Conservation (phyloP, 2,329 filamentous ascomycete species). For the Cytospora mali region DNA sequence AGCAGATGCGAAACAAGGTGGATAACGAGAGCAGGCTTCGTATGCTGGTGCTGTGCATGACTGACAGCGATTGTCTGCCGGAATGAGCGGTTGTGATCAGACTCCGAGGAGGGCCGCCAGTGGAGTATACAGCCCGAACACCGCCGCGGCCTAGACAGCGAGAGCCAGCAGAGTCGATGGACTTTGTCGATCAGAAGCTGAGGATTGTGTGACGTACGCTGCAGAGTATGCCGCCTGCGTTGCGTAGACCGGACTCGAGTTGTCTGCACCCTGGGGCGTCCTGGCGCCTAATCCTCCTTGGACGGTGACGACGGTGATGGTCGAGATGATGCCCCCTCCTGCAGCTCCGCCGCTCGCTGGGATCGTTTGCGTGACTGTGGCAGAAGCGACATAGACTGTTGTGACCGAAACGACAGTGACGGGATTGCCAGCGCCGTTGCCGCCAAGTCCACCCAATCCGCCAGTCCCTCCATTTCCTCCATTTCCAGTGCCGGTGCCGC, state of each 20-base stretch:
- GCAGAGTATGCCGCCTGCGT: conserved; percentile 20
- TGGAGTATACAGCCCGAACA: conserved; percentile 26
- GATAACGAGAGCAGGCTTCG: conserved; percentile 1
- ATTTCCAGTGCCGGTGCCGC: conserved; percentile 18
- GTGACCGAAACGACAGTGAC: conserved; percentile 12
- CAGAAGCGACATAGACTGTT: conserved; percentile 10
- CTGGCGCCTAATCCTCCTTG: conserved; percentile 26
- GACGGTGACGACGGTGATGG: conserved; percentile 25
- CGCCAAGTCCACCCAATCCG: conserved; percentile 10
- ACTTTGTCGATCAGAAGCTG: conserved; percentile 20
- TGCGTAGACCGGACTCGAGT: conserved; percentile 17
- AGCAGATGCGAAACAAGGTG: conserved; percentile 1
- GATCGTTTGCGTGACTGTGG: conserved; percentile 10
- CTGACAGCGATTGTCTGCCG: not conserved
- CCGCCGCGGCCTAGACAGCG: conserved; percentile 28
- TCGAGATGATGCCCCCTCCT: conserved; percentile 25
- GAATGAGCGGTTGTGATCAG: conserved; percentile 19
- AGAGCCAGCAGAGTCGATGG: conserved; percentile 27
- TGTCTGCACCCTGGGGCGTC: conserved; percentile 21
- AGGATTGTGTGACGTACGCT: conserved; percentile 24
- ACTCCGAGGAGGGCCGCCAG: conserved; percentile 21
- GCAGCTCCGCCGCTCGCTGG: conserved; percentile 1
- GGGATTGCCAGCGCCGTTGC: conserved; percentile 6
- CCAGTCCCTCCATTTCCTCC: conserved; percentile 19
- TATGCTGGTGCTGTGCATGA: not conserved